Percentiles rank a stretch among this genome's conserved stretches.
Evolutionary conservation across 345 rosid genomes (phyloP).

Genomic region (Microthlaspi erraticum): DNA sequence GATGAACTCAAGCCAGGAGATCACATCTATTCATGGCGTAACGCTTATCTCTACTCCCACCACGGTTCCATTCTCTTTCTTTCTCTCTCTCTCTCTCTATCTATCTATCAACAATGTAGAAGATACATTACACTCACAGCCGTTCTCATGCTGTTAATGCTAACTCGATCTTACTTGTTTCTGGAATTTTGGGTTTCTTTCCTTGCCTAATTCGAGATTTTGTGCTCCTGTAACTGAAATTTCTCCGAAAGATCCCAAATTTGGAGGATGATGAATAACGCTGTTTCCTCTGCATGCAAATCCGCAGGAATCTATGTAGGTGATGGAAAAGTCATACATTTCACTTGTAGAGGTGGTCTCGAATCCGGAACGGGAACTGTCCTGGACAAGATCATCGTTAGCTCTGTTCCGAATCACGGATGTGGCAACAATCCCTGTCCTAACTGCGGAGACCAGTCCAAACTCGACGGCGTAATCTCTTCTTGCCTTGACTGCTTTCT

Average conservation of each 20-base stretch:
- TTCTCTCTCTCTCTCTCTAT: not conserved
- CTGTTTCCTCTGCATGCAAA: not conserved
- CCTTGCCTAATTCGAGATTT: not conserved
- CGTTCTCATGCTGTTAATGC: not conserved
- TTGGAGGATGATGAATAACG: not conserved
- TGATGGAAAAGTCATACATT: constrained; percentile 73
- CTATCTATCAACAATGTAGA: not conserved
- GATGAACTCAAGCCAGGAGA: constrained; percentile 67
- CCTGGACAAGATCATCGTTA: constrained; percentile 60
- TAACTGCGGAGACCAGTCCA: constrained; percentile 56
- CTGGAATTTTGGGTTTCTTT: not conserved
- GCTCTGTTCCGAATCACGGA: constrained; percentile 55
- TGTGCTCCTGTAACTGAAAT: not conserved
- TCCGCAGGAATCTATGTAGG: constrained; percentile 69
- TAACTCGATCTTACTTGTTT: not conserved
- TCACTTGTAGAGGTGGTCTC: constrained; percentile 69
- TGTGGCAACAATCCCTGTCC: constrained; percentile 51
- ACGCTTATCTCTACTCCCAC: constrained; percentile 67
- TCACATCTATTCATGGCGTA: constrained; percentile 88
- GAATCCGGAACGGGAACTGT: constrained; percentile 72
- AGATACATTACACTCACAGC: not conserved
- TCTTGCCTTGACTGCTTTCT: constrained; percentile 83
- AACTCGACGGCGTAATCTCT: constrained; percentile 58
- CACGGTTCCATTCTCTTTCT: constrained; percentile 58
- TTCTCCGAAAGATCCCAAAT: not conserved